Evolutionary conservation across 805 yeast genomes (phyloP).

Genomic region (Candida maris): DNA sequence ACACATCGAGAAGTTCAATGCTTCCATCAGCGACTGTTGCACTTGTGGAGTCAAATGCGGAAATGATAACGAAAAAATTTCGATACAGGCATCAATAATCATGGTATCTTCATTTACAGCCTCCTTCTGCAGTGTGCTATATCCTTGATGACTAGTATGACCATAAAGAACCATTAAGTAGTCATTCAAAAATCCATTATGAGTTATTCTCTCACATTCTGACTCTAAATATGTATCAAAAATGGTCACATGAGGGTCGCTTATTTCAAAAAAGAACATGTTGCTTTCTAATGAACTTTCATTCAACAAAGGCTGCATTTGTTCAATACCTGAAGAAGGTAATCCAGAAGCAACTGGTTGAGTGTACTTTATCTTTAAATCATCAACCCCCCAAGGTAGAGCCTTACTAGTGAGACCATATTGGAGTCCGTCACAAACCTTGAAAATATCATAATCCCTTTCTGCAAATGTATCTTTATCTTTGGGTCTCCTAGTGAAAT

Average conservation of each 20-base stretch:
- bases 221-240: slow-evolving; percentile 36
- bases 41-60: slow-evolving; percentile 71
- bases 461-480: slow-evolving; percentile 11
- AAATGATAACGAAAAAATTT: slow-evolving; percentile 66
- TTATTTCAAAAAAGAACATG: no score
- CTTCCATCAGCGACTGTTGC: slow-evolving; percentile 85
- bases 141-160: slow-evolving; percentile 26
- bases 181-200: slow-evolving; percentile 40
- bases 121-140: slow-evolving; percentile 32
- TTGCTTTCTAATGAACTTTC: slow-evolving; percentile 6
- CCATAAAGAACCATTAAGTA: slow-evolving; percentile 32
- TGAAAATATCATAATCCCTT: slow-evolving; percentile 30
- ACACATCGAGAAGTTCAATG: slow-evolving; percentile 54
- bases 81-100: slow-evolving; percentile 74
- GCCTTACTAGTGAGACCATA: slow-evolving; percentile 43
- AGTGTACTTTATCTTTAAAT: slow-evolving; percentile 27
- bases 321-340: no score
- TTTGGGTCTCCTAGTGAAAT: slow-evolving; percentile 4
- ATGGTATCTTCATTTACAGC: slow-evolving; percentile 47
- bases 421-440: slow-evolving; percentile 35
- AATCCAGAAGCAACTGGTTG: no score
- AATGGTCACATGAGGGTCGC: slow-evolving; percentile 13
- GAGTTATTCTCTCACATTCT: slow-evolving; percentile 33
- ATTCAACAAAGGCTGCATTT: no score
- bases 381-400: slow-evolving; percentile 30